These are phyloP conservation scores for Ascobolus immersus DNA, from an alignment of 495 filamentous ascomycete genomes.

Conservation along the genomic window DNA sequence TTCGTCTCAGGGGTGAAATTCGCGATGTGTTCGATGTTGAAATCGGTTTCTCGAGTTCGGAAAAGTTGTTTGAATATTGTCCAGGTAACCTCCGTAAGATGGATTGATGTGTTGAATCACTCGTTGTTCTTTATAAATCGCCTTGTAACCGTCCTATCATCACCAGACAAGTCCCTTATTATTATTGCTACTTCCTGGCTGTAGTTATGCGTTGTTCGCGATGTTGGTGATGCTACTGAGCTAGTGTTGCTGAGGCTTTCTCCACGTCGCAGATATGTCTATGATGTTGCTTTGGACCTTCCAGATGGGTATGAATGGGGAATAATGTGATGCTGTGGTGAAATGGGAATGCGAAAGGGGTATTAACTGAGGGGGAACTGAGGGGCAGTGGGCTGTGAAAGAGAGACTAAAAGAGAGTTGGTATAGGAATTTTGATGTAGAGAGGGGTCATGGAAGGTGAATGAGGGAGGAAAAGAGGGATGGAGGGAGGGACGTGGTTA, in stretches of 20 bases:
- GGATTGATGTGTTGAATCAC: conserved; percentile 20
- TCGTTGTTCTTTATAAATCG: conserved; percentile 10
- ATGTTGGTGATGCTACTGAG: too few species aligned
- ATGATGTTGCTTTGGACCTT: background rate
- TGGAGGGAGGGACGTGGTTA: conserved; percentile 11
- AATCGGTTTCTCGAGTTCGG: conserved; percentile 15
- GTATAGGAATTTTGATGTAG: conserved; percentile 18
- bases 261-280: too few species aligned
- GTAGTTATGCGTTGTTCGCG: too few species aligned
- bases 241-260: too few species aligned
- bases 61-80: too few species aligned
- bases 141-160: conserved; percentile 15
- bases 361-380: conserved; percentile 2
- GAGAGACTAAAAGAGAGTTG: conserved; percentile 20
- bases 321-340: conserved; percentile 1
- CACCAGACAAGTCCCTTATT: conserved; percentile 14
- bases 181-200: conserved; percentile 5
- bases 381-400: conserved; percentile 17
- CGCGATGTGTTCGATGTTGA: conserved; percentile 19
- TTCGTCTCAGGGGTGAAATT: conserved; percentile 32
- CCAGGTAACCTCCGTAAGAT: too few species aligned
- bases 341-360: conserved; percentile 11
- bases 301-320: conserved; percentile 1
- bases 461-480: conserved; percentile 12
- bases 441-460: conserved; percentile 18